These are phyloP conservation scores for Pleurotus pulmonarius DNA, from an alignment of 768 basidiomycete genomes.

Conservation along the genomic window DNA sequence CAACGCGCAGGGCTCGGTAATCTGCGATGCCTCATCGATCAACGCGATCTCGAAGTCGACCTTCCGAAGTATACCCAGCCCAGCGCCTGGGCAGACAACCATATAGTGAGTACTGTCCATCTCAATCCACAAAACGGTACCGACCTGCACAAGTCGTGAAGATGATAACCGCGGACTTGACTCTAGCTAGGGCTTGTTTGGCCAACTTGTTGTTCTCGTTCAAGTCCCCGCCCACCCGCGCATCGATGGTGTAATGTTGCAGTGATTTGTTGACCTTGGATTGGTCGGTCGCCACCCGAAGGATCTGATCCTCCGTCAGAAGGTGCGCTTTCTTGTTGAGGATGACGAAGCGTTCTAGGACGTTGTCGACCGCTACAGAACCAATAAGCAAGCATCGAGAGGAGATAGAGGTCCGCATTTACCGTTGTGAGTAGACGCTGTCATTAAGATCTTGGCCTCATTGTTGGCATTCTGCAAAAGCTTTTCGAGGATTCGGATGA, in stretches of 20 bases:
- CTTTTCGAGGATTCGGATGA: conserved; percentile 52
- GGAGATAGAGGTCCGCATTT: conserved; percentile 2
- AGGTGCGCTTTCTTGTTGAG: conserved; percentile 41
- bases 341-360: conserved; percentile 57
- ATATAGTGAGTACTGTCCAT: no score
- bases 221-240: conserved; percentile 59
- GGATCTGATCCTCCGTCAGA: conserved; percentile 40
- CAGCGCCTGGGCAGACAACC: conserved; percentile 34
- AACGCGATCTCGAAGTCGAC: conserved; percentile 56
- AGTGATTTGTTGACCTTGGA: background rate
- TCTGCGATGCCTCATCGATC: conserved; percentile 70
- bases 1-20: conserved; percentile 62
- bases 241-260: conserved; percentile 60
- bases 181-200: conserved; percentile 55
- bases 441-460: conserved; percentile 56
- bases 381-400: no score
- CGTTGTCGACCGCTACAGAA: conserved; percentile 63
- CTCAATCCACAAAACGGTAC: background rate
- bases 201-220: conserved; percentile 55
- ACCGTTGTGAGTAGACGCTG: conserved; percentile 71
- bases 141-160: conserved; percentile 65
- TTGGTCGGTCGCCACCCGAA: conserved; percentile 20
- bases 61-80: conserved; percentile 54
- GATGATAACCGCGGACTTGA: conserved; percentile 51
- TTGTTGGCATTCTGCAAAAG: conserved; percentile 28